These are phyloP conservation scores for Rhytidiadelphus loreus DNA, from an alignment of 225 moss, liverwort and hornwort genomes.

Conservation along the genomic window DNA sequence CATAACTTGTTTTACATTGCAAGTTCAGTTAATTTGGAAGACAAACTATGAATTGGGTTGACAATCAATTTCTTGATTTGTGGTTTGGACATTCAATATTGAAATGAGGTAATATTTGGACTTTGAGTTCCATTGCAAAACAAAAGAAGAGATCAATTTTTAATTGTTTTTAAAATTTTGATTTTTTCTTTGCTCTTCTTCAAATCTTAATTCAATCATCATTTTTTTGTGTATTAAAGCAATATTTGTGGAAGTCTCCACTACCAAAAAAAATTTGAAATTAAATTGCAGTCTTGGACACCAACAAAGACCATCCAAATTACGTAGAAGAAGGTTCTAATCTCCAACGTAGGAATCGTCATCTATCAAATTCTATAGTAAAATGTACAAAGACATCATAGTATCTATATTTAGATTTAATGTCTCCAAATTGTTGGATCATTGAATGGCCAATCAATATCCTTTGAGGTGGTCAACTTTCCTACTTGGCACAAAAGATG, in stretches of 20 bases:
- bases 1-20: background rate
- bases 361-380: background rate
- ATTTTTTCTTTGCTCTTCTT: background rate
- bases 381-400: background rate
- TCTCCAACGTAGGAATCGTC: background rate
- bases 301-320: background rate
- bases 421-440: fast-evolving
- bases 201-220: background rate
- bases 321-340: background rate
- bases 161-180: background rate
- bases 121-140: background rate
- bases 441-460: background rate
- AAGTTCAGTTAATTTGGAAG: background rate
- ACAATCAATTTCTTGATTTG: background rate
- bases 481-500: background rate
- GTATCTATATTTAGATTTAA: background rate
- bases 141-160: background rate
- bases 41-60: background rate
- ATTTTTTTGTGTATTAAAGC: background rate
- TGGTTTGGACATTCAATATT: background rate
- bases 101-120: background rate
- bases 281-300: background rate
- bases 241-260: background rate
- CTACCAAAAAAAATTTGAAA: background rate
- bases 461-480: too few relatives aligned